These are phyloP conservation scores for Clonostachys rosea DNA, from an alignment of 2,329 filamentous ascomycete genomes.

Conservation along the genomic window DNA sequence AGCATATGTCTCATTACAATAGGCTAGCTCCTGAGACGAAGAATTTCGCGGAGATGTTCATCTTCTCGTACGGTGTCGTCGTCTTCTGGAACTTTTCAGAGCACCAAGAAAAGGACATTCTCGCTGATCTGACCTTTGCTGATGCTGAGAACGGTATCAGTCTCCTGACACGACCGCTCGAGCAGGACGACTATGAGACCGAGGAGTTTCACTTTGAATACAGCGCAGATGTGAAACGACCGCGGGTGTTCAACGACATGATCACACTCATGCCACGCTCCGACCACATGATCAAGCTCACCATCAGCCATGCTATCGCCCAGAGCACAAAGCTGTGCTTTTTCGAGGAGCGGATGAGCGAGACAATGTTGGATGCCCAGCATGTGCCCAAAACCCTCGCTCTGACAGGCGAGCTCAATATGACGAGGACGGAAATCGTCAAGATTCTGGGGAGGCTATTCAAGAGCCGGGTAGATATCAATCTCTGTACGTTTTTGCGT, in stretches of 20 bases:
- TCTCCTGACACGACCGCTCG: conserved; percentile 73
- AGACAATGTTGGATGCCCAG: conserved; percentile 90
- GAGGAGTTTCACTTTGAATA: conserved; percentile 99
- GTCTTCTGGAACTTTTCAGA: conserved; percentile 99
- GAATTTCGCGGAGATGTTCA: conserved; percentile 89
- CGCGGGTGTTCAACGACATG: conserved; percentile 98
- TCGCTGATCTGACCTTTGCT: conserved; percentile 91
- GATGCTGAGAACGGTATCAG: conserved; percentile 59
- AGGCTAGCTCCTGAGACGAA: conserved; percentile 67
- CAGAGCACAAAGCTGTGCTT: conserved; percentile 95
- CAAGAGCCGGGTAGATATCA: conserved; percentile 92
- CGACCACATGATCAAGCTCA: conserved; percentile 98
- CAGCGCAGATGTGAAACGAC: conserved; percentile 77
- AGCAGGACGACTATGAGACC: conserved; percentile 90
- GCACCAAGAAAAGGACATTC: conserved; percentile 90
- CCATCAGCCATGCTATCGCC: conserved; percentile 94
- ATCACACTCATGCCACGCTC: conserved; percentile 85
- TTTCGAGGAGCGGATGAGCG: conserved; percentile 93
- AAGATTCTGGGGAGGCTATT: conserved; percentile 88
- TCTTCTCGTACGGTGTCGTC: conserved; percentile 94
- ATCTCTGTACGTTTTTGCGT: conserved; percentile 69
- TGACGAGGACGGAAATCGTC: conserved; percentile 89
- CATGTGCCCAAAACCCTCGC: conserved; percentile 87
- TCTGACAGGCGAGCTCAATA: conserved; percentile 82
- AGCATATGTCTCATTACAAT: conserved; percentile 46